Evolutionary conservation across 768 basidiomycete genomes (phyloP).

Genomic region (Exsudoporus frostii): DNA sequence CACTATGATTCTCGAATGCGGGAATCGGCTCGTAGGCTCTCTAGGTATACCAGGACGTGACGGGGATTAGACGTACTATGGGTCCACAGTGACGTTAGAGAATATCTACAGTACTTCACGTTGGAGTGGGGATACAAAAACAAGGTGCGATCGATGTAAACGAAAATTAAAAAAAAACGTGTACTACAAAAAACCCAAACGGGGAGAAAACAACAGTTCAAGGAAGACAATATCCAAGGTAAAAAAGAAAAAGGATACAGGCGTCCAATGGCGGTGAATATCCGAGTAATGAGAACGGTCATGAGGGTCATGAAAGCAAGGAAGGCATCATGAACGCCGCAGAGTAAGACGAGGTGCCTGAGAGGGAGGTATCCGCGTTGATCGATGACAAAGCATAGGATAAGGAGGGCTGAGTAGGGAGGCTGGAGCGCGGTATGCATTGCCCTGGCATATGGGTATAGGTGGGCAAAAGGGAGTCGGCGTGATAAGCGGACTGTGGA

Average conservation of each 20-base stretch:
- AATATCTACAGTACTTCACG: conserved; percentile 34
- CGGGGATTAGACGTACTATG: conserved; percentile 26
- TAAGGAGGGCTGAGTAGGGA: conserved; percentile 37
- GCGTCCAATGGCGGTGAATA: conserved; percentile 22
- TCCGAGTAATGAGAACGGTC: conserved; percentile 21
- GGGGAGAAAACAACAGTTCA: conserved; percentile 18
- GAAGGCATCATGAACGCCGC: conserved; percentile 33
- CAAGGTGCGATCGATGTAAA: conserved; percentile 17
- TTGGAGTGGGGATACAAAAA: conserved; percentile 21
- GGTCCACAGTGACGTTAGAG: conserved; percentile 27
- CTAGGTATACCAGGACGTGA: conserved; percentile 42
- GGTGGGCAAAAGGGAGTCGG: conserved; percentile 29
- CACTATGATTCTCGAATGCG: conserved; percentile 71
- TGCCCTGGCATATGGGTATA: conserved; percentile 33
- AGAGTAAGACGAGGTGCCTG: conserved; percentile 26
- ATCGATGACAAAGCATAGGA: conserved; percentile 43
- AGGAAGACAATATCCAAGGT: conserved; percentile 31
- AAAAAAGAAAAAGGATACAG: conserved; percentile 14
- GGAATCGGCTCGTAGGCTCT: conserved; percentile 58
- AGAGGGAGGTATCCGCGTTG: conserved; percentile 21
- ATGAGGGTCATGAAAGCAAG: conserved; percentile 32
- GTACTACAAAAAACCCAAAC: conserved; percentile 8
- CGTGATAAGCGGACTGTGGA: conserved; percentile 27
- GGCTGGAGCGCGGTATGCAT: conserved; percentile 34
- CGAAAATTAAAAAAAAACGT: conserved; percentile 16